Evolutionary conservation across 1,284 basidiomycete species (phyloP).

Genomic region (Pholiota adiposa): DNA sequence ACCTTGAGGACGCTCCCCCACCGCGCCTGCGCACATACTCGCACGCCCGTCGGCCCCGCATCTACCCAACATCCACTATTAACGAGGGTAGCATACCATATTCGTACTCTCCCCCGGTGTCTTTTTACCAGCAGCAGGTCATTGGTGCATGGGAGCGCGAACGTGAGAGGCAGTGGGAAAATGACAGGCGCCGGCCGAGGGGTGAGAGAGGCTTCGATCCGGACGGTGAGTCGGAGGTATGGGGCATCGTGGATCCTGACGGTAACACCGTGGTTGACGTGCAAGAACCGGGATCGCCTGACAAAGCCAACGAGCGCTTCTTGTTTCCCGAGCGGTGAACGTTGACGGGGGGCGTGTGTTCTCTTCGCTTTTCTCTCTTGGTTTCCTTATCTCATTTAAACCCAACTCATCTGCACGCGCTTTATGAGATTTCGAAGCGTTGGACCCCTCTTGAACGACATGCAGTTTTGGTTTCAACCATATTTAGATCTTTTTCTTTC

Average conservation of each 20-base stretch:
- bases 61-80: not conserved
- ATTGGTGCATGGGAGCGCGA: slow-evolving; percentile 26
- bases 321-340: slow-evolving; percentile 17
- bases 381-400: not conserved
- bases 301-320: slow-evolving; percentile 15
- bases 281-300: slow-evolving; percentile 12
- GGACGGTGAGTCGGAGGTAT: slow-evolving; percentile 16
- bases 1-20: slow-evolving; percentile 19
- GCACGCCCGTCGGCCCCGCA: slow-evolving; percentile 4
- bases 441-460: not conserved
- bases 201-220: slow-evolving; percentile 14
- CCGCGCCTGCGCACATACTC: not conserved
- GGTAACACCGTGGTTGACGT: slow-evolving; percentile 2
- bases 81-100: slow-evolving; percentile 8
- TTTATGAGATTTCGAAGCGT: not conserved
- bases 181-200: slow-evolving; percentile 6
- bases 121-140: slow-evolving; percentile 26
- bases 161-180: slow-evolving; percentile 15
- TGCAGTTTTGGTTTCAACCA: not conserved
- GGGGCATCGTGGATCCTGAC: slow-evolving; percentile 17
- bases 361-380: not conserved
- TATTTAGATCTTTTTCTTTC: not conserved
- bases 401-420: not conserved
- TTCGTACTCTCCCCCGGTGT: slow-evolving; percentile 15
- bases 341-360: not conserved